A percentile compares a stretch with the other conserved stretches of the same genome.
Evolutionary conservation across 768 basidiomycete species (phyloP).

Genomic region (Pleurotus pulmonarius): DNA sequence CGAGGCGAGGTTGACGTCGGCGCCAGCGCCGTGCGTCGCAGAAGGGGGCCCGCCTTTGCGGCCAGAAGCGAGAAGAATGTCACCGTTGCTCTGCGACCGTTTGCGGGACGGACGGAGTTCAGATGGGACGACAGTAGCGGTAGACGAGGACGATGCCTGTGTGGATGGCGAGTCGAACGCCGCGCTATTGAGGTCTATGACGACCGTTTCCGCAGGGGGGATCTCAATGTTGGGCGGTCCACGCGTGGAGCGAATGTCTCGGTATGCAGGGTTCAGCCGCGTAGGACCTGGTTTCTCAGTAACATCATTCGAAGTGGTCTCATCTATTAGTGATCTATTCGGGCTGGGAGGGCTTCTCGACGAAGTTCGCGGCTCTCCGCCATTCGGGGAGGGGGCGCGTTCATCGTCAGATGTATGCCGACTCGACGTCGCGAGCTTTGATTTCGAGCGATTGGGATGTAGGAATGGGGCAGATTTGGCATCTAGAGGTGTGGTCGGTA

Average conservation of each 20-base stretch:
- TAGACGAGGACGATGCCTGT: constrained; percentile 14
- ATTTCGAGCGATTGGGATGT: neutral
- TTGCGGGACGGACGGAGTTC: constrained; percentile 30
- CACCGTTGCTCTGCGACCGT: constrained; percentile 40
- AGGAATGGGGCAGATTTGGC: constrained; percentile 1
- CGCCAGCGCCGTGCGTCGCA: constrained; percentile 8
- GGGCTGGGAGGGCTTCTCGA: neutral
- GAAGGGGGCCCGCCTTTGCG: constrained; percentile 7
- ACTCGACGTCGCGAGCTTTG: neutral
- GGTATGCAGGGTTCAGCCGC: constrained; percentile 12
- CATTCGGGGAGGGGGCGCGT: neutral
- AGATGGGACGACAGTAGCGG: constrained; percentile 13
- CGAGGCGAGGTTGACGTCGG: constrained; percentile 27
- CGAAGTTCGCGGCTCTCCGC: neutral
- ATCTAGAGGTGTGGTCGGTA: neutral
- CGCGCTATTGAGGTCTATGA: constrained; percentile 12
- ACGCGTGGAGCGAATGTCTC: constrained; percentile 17
- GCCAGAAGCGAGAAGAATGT: constrained; percentile 15
- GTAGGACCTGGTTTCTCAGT: constrained; percentile 13
- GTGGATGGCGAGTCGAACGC: constrained; percentile 15
- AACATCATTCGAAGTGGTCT: neutral
- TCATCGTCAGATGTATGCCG: constrained; percentile 1
- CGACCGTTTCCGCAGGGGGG: constrained; percentile 20
- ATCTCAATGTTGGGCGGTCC: constrained; percentile 36
- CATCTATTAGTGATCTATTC: neutral